Evolutionary conservation across 2,329 filamentous ascomycete genomes (phyloP).

Genomic region (Elsinoe fawcettii): DNA sequence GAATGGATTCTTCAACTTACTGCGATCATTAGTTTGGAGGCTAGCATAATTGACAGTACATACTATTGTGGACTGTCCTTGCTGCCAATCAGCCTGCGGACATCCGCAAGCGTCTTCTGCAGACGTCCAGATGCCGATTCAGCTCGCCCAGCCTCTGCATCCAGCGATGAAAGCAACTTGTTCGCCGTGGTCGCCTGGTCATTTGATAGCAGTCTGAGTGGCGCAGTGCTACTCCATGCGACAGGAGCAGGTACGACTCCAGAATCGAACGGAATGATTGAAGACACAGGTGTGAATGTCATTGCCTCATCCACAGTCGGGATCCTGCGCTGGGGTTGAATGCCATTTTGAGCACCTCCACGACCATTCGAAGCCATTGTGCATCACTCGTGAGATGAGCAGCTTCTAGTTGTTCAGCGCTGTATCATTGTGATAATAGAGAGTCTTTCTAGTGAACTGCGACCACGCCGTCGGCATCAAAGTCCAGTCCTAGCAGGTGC

Average conservation of each 20-base stretch:
- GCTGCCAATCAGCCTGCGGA: constrained; percentile 65
- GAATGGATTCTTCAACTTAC: not conserved
- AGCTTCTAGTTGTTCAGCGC: not conserved
- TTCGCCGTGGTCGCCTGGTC: constrained; percentile 45
- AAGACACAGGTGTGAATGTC: constrained; percentile 74
- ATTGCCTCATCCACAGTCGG: constrained; percentile 63
- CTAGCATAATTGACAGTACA: not conserved
- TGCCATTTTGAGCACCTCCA: not conserved
- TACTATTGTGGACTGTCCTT: constrained; percentile 51
- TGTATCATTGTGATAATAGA: too few species aligned
- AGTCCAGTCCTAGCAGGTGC: too few species aligned
- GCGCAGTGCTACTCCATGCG: constrained; percentile 33
- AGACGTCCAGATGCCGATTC: constrained; percentile 56
- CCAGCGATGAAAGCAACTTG: constrained; percentile 57
- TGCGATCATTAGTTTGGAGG: not conserved
- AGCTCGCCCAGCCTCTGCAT: constrained; percentile 57
- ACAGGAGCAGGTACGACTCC: constrained; percentile 41
- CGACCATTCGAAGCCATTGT: not conserved
- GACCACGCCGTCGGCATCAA: too few species aligned
- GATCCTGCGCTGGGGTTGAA: constrained; percentile 20
- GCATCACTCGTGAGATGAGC: not conserved
- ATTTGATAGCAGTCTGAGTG: constrained; percentile 30
- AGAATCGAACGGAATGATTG: constrained; percentile 65
- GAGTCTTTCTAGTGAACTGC: too few species aligned
- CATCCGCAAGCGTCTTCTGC: constrained; percentile 63